These are phyloP conservation scores for Fimicolochytrium jonesii DNA, from an alignment of 192 early-diverging fungal species.

Conservation along the genomic window DNA sequence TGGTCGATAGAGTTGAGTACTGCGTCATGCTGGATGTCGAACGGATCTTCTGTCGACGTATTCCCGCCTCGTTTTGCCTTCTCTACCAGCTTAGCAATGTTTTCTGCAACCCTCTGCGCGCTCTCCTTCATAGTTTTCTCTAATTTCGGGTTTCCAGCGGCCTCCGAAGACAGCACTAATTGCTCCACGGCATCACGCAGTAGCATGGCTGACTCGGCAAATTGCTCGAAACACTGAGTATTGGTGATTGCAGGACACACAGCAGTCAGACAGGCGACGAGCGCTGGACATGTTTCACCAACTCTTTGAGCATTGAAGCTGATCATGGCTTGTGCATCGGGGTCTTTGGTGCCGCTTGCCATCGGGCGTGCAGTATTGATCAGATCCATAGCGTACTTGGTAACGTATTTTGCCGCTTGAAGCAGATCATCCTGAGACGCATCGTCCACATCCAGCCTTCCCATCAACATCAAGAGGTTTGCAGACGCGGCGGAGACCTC, in stretches of 20 bases:
- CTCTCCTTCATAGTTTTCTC: slow-evolving; percentile 34
- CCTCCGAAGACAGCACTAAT: slow-evolving; percentile 20
- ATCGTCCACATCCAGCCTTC: slow-evolving; percentile 41
- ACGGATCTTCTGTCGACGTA: slow-evolving; percentile 20
- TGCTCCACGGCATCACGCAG: slow-evolving; percentile 33
- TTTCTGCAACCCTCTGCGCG: slow-evolving; percentile 37
- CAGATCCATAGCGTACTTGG: slow-evolving; percentile 34
- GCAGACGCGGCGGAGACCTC: slow-evolving; percentile 32
- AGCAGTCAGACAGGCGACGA: slow-evolving; percentile 38
- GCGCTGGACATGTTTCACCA: slow-evolving; percentile 28
- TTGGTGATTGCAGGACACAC: slow-evolving; percentile 37
- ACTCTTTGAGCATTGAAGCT: slow-evolving; percentile 30
- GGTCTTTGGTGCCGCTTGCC: slow-evolving; percentile 29
- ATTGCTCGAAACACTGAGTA: slow-evolving; percentile 45
- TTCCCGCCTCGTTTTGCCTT: slow-evolving; percentile 32
- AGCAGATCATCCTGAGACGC: slow-evolving; percentile 42
- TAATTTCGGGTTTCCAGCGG: slow-evolving; percentile 22
- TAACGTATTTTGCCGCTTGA: slow-evolving; percentile 39
- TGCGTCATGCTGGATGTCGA: slow-evolving; percentile 43
- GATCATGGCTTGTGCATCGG: slow-evolving; percentile 28
- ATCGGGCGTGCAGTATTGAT: slow-evolving; percentile 29
- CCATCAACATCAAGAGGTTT: slow-evolving; percentile 39
- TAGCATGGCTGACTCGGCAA: slow-evolving; percentile 40
- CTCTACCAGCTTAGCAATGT: slow-evolving; percentile 44
- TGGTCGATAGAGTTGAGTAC: slow-evolving; percentile 35